Evolutionary conservation across 805 yeast genomes (phyloP).

Genomic region (Kazachstania kunashirensis): DNA sequence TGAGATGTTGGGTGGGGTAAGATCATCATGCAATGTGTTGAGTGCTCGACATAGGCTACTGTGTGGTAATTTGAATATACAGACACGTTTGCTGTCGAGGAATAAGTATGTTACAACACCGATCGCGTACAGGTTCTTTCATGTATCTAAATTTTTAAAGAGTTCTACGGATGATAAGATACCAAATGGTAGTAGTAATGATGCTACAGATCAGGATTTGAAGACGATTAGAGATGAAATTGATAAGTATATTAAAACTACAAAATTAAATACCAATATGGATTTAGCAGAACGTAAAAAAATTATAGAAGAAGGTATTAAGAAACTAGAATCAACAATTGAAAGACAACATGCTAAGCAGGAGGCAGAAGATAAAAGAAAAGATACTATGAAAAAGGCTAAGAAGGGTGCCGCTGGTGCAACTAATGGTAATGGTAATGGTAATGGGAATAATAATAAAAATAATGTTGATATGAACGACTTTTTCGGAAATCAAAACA

Average conservation of each 20-base stretch:
- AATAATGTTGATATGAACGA: conserved; percentile 1
- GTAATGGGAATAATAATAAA: conserved; percentile 1
- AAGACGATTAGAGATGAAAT: conserved; percentile 18
- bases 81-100: no score
- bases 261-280: conserved; percentile 9
- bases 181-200: conserved; percentile 2
- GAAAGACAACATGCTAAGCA: conserved; percentile 13
- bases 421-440: background rate
- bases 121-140: no score
- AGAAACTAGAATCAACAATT: conserved; percentile 19
- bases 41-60: no score
- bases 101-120: no score
- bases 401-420: background rate
- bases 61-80: no score
- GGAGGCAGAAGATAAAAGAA: background rate
- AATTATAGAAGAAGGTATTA: conserved; percentile 19
- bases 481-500: background rate
- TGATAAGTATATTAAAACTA: conserved; percentile 17
- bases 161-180: no score
- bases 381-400: background rate
- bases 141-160: no score
- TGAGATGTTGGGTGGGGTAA: no score
- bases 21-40: no score
- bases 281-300: conserved; percentile 15
- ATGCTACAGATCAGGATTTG: conserved; percentile 21